Percentiles rank a stretch among this genome's conserved stretches.
These are phyloP conservation scores for Magnaporthiopsis incrustans DNA, from an alignment of 2,329 filamentous ascomycete genomes.

Conservation along the genomic window DNA sequence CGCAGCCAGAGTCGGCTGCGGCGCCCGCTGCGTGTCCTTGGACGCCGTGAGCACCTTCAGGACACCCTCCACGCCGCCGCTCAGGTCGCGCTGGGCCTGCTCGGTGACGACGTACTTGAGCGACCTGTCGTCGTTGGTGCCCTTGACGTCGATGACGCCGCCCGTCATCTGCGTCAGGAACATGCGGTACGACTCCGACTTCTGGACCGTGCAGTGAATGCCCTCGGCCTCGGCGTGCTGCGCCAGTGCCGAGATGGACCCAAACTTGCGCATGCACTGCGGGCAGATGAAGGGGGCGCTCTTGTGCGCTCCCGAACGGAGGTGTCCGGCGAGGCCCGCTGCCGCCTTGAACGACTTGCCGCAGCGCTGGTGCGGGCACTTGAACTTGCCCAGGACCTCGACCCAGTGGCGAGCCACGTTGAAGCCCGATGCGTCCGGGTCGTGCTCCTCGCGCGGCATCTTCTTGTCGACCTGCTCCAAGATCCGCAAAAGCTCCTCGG, in stretches of 20 bases:
- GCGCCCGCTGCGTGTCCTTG: background rate
- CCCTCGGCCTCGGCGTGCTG: conserved; percentile 40
- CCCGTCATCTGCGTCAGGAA: conserved; percentile 32
- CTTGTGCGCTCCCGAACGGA: conserved; percentile 34
- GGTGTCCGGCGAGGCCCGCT: conserved; percentile 30
- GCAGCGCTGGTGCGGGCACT: conserved; percentile 47
- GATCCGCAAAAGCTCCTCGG: conserved; percentile 12
- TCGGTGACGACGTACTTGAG: conserved; percentile 23
- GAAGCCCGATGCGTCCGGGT: conserved; percentile 41
- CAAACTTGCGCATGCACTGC: conserved; percentile 33
- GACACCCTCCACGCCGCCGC: background rate
- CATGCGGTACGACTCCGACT: conserved; percentile 28
- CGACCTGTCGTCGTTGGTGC: conserved; percentile 24
- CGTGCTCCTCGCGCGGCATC: conserved; percentile 16
- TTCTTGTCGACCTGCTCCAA: background rate
- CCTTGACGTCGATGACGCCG: conserved; percentile 27
- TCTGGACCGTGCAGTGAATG: conserved; percentile 33
- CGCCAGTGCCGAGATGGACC: conserved; percentile 32
- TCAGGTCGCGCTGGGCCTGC: background rate
- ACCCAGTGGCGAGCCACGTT: conserved; percentile 38
- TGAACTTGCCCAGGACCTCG: conserved; percentile 33
- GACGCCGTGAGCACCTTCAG: background rate
- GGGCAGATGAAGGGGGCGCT: conserved; percentile 32
- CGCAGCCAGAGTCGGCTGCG: background rate
- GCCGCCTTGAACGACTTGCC: conserved; percentile 33